A percentile compares a stretch with the other conserved stretches of the same genome.
Conservation (phyloP, 1,139 yeast species). For the Debaryomycetaceae sp. region DNA sequence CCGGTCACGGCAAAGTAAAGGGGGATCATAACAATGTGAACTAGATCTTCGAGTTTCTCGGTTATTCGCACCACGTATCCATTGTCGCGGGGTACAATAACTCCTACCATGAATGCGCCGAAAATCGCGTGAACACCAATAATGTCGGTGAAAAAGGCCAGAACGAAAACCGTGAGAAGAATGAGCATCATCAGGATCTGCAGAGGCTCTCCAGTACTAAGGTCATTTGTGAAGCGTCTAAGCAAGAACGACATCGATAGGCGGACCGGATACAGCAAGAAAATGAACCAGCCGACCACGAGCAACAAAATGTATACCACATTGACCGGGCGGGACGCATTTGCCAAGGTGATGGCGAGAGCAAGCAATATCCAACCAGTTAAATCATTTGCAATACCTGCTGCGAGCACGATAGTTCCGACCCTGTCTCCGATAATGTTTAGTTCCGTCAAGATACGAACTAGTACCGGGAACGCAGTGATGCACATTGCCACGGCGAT, state of each 20-base stretch:
- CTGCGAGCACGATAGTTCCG: conserved; percentile 70
- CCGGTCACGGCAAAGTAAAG: conserved; percentile 75
- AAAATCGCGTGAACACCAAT: conserved; percentile 77
- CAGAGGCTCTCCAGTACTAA: conserved; percentile 50
- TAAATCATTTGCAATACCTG: conserved; percentile 71
- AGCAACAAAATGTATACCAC: conserved; percentile 60
- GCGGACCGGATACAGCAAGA: conserved; percentile 47
- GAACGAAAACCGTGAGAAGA: conserved; percentile 43
- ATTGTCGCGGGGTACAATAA: conserved; percentile 68
- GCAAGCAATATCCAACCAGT: conserved; percentile 79
- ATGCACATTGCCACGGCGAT: conserved; percentile 74
- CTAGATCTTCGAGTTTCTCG: conserved; percentile 67
- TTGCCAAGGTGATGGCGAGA: conserved; percentile 63
- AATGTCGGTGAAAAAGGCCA: conserved; percentile 70
- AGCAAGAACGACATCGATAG: conserved; percentile 34
- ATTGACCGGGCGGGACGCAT: conserved; percentile 54
- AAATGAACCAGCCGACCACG: conserved; percentile 55
- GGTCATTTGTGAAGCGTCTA: conserved; percentile 33
- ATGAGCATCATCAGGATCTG: conserved; percentile 50
- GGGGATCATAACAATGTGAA: conserved; percentile 60
- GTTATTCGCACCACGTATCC: conserved; percentile 60
- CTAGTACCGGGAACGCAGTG: conserved; percentile 77
- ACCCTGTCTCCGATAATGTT: conserved; percentile 61
- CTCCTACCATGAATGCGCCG: conserved; percentile 72
- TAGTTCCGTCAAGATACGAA: conserved; percentile 64